Base-by-base conservation (phyloP, 306 rosid genomes). In the Rosa chinensis region DNA sequence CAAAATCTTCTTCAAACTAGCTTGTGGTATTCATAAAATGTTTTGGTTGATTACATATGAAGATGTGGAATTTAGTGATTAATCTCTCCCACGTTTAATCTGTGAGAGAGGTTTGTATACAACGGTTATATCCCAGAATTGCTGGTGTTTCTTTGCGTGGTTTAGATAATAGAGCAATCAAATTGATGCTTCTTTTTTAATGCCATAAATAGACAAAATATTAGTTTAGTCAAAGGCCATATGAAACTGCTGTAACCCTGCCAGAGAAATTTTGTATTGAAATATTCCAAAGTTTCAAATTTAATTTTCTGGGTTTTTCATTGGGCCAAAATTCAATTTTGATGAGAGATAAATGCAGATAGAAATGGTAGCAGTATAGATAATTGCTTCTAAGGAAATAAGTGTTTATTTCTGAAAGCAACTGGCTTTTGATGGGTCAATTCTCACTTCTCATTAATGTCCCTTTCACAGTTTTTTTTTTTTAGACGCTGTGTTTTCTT, bases 371-470 rank as follows among this genome's bases (percentile, higher is more conserved):
- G 39, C 25, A 23, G 43, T 32, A 64, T 28, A 16, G 70, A 66
- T 2, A 13, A 35, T 66, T 66, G 70, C 70, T 66, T 66, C 70
- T 45, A 17, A 66, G 70, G 70, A 37, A 66, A 6, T 12, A 3
- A 17, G 70, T 17, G 10, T 64, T 6, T 44, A n/a, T 64, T 87
- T 82, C 11, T 47, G 85, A 83, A 86, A 84, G 87, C 79, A 77
- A 79, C 76, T 74, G 74, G 77, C 47, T 66, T 85, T 83, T 78
- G 77, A 85, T 45, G 82, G 86, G 91, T 89, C 90, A 72, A 56
- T 82, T 84, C 85, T 81, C 87, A 39, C 77, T 50, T 75, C 43
- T 64, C 18, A 64, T 85, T 56, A 66, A 86, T 82, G 94, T 89
- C 91, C 76, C 87, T 94, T 82, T 92, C 92, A 82, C 47, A 72